phyloP scores from a whole-genome alignment of 2,329 filamentous ascomycete species.

The Tolypocladium pustulatum region DNA sequence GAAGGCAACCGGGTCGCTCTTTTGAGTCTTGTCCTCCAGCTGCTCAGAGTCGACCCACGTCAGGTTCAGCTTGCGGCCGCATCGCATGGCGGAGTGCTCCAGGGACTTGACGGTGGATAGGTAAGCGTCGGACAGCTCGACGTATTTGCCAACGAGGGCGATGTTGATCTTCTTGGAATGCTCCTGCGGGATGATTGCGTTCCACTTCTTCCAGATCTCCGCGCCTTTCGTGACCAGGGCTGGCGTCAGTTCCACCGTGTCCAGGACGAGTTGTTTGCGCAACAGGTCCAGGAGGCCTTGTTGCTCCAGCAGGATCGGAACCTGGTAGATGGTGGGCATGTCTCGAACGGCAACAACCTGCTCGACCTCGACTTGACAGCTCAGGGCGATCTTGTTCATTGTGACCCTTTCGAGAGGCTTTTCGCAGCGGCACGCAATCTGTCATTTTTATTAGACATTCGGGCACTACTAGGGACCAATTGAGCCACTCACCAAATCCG shows the following conservation, averaged over 20 bases:
- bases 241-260: constrained; percentile 41
- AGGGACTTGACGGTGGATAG: constrained; percentile 75
- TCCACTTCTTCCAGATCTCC: constrained; percentile 72
- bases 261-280: constrained; percentile 53
- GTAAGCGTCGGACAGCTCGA: constrained; percentile 74
- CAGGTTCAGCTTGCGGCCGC: constrained; percentile 67
- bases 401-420: constrained; percentile 61
- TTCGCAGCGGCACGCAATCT: constrained; percentile 91
- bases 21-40: constrained; percentile 57
- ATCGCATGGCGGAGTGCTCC: constrained; percentile 86
- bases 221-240: constrained; percentile 51
- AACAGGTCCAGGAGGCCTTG: constrained; percentile 67
- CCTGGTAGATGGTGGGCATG: constrained; percentile 85
- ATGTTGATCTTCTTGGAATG: constrained; percentile 62
- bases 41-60: constrained; percentile 78
- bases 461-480: neutral
- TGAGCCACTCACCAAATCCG: constrained; percentile 47
- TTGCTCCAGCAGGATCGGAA: constrained; percentile 80
- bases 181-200: constrained; percentile 52
- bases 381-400: constrained; percentile 77
- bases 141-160: constrained; percentile 88
- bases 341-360: constrained; percentile 88
- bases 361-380: constrained; percentile 75
- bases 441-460: neutral
- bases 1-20: constrained; percentile 58